phyloP scores from a whole-genome alignment of 2,329 filamentous ascomycete genomes.

The Laburnicola sp. region DNA sequence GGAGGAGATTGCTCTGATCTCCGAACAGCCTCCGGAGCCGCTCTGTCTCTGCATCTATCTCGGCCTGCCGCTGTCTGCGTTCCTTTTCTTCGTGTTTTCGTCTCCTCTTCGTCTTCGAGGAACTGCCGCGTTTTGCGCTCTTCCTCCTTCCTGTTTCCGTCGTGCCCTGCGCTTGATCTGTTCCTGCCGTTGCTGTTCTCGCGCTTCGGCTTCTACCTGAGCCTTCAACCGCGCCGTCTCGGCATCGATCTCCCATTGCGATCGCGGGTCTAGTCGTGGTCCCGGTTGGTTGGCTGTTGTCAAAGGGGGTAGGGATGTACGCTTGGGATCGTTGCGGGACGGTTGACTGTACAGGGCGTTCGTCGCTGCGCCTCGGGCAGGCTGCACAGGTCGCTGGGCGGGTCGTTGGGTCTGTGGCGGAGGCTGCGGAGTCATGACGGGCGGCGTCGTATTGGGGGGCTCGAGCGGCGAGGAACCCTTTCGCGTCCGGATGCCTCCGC shows the following conservation, averaged over 20 bases:
- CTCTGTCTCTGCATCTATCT: constrained; percentile 73
- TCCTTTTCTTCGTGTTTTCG: constrained; percentile 70
- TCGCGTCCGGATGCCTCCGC: constrained; percentile 36
- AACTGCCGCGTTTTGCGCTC: constrained; percentile 45
- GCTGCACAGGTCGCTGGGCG: constrained; percentile 20
- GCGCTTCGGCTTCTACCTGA: constrained; percentile 49
- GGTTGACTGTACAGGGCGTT: constrained; percentile 23
- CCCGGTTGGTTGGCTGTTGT: constrained; percentile 27
- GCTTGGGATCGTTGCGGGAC: constrained; percentile 26
- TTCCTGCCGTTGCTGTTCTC: constrained; percentile 51
- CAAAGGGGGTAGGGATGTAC: constrained; percentile 35
- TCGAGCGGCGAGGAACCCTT: constrained; percentile 42
- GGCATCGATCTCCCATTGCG: constrained; percentile 56
- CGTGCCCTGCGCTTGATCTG: constrained; percentile 57
- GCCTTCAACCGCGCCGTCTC: constrained; percentile 54
- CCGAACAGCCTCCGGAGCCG: constrained; percentile 71
- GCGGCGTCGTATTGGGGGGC: constrained; percentile 31
- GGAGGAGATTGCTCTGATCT: constrained; percentile 39
- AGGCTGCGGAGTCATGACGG: constrained; percentile 39
- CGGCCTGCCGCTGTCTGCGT: constrained; percentile 55
- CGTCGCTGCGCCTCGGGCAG: constrained; percentile 18
- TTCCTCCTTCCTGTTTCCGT: constrained; percentile 59
- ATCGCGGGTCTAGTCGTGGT: constrained; percentile 51
- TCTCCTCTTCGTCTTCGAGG: constrained; percentile 52
- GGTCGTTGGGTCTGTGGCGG: constrained; percentile 30